Conservation (phyloP, 202 grass and related monocot genomes). For the Hordeum pubiflorum region DNA sequence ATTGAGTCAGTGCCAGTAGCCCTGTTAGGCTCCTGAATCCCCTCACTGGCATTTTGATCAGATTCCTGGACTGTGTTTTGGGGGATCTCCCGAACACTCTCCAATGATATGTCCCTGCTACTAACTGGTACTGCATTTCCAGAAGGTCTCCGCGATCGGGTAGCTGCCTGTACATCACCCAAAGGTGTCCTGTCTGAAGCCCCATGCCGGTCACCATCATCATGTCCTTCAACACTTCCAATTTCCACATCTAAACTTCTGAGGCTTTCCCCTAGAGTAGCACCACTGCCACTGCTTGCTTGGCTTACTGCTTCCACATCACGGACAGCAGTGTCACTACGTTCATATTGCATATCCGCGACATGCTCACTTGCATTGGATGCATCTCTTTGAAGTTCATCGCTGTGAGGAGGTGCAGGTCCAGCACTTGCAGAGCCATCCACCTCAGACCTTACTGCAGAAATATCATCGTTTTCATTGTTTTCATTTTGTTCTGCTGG, state of each 20-base stretch:
- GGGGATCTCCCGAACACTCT: constrained; percentile 79
- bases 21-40: constrained; percentile 47
- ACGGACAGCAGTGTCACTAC: constrained; percentile 54
- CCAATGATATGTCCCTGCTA: constrained; percentile 55
- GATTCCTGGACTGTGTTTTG: constrained; percentile 64
- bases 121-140: constrained; percentile 41
- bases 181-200: constrained; percentile 49
- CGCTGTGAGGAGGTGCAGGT: constrained; percentile 35
- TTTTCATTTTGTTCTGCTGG: constrained; percentile 33
- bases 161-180: constrained; percentile 51
- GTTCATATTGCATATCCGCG: constrained; percentile 90
- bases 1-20: constrained; percentile 54
- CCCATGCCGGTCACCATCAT: constrained; percentile 79
- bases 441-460: constrained; percentile 21
- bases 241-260: constrained; percentile 97
- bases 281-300: constrained; percentile 94
- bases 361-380: constrained; percentile 70
- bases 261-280: constrained; percentile 90
- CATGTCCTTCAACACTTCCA: constrained; percentile 96
- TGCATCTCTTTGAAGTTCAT: constrained; percentile 54
- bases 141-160: constrained; percentile 52
- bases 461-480: constrained; percentile 36
- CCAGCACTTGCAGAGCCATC: constrained; percentile 43
- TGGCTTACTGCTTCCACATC: constrained; percentile 95
- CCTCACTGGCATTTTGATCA: constrained; percentile 47